Evolutionary conservation across 345 rosid genomes (phyloP), one percentile per base, ranked within the genome.

Genomic region (Corchorus capsularis): DNA sequence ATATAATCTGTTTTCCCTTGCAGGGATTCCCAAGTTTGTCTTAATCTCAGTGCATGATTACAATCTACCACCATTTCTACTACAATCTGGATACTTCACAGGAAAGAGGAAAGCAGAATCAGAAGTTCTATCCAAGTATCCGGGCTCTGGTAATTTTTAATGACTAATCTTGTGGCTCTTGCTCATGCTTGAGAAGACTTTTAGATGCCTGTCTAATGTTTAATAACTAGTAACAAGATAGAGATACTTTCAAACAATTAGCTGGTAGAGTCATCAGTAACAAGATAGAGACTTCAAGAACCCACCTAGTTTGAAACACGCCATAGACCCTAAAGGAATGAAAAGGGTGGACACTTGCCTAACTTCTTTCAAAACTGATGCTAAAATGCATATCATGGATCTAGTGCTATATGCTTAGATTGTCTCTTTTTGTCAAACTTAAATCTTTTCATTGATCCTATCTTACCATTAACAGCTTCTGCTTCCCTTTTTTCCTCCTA

Each of bases 81-180:
- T 95, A 69, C 83, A 87, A 46, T 86, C 85, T 3, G 93, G 91
- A 81, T 93, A 93, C 84, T 95, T 95, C 83, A 88, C 96, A 0
- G 98, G 94, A 82, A 95, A 95, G 86, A 88, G 97, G 71, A 88
- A 86, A 68, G 96, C 98, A 1, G 97, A 93, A 74, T 89, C 98
- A 17, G 96, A 95, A 80, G 91, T 95, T 79, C 92, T 95, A 53
- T 89, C 96, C 66, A 93, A 89, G 74, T 93, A 89, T 79, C 94
- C 98, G 14, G 89, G 79, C 77, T 90, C 99, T 1, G 96, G 97
- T 95, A 93, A 82, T 69, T 50, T 43, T 59, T 47, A 47, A 67
- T 47, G 55, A 46, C 39, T 46, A 3, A 63, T 11, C 54, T 19
- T 17, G 8, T 39, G 20, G 66, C 15, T 63, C 7, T 46, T 67